Conservation (phyloP, 208 protist species). For the Acanthamoeba divionensis region DNA sequence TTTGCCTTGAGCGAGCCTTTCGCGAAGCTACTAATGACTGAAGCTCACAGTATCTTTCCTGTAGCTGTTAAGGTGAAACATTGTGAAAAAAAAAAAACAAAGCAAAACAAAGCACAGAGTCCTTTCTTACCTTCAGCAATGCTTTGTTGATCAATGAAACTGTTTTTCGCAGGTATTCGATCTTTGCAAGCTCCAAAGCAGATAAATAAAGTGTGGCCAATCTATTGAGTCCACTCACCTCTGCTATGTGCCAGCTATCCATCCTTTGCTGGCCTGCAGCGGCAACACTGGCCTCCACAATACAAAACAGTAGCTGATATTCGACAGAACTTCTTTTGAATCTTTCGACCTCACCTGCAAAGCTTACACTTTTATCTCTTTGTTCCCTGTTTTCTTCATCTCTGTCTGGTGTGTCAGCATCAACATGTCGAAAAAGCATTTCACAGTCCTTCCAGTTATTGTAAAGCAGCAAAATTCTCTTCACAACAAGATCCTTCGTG, state of each 20-base stretch:
- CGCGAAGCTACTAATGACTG: neutral
- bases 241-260: neutral
- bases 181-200: neutral
- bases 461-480: neutral
- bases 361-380: neutral
- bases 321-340: neutral
- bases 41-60: neutral
- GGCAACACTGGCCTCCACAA: neutral
- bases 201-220: neutral
- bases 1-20: conserved; percentile 11
- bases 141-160: neutral
- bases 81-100: neutral
- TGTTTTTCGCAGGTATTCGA: neutral
- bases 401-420: neutral
- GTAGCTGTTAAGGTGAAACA: neutral
- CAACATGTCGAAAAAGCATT: neutral
- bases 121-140: neutral
- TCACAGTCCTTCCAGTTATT: neutral
- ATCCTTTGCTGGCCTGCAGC: no score
- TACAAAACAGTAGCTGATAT: neutral
- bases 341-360: neutral
- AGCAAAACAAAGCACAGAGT: neutral
- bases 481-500: conserved; percentile 7
- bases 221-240: neutral
- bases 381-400: neutral